phyloP scores from a whole-genome alignment of 805 yeast genomes.

The Saccharomycopsis selenospora region DNA sequence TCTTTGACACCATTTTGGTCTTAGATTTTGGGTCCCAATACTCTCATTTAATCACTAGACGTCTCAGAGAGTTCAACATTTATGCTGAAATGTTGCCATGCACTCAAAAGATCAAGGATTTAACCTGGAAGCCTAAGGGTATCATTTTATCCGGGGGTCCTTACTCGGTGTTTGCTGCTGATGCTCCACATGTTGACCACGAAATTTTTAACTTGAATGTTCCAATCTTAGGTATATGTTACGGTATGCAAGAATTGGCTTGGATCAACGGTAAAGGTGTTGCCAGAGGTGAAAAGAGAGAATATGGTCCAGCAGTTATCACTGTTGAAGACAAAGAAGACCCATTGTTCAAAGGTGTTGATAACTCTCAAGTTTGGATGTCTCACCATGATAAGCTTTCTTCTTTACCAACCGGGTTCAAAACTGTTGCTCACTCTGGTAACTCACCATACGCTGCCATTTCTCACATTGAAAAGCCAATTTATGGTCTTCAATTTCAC shows the following conservation, averaged over 20 bases:
- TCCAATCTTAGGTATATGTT: slow-evolving; percentile 95
- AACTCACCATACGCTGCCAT: slow-evolving; percentile 97
- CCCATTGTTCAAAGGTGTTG: slow-evolving; percentile 79
- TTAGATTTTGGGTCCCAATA: slow-evolving; percentile 98
- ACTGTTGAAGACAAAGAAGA: slow-evolving; percentile 60
- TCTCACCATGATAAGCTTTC: slow-evolving; percentile 96
- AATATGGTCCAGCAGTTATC: slow-evolving; percentile 93
- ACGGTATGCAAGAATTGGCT: slow-evolving; percentile 98
- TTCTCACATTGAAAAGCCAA: slow-evolving; percentile 61
- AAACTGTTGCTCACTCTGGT: slow-evolving; percentile 80
- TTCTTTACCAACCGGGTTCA: slow-evolving; percentile 83
- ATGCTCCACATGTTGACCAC: slow-evolving; percentile 96
- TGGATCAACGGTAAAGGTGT: slow-evolving; percentile 93
- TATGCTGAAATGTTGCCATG: slow-evolving; percentile 99
- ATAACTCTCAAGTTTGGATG: slow-evolving; percentile 98
- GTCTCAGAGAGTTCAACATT: slow-evolving; percentile 95
- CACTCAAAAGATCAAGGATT: slow-evolving; percentile 91
- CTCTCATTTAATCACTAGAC: slow-evolving; percentile 92
- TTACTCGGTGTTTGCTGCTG: slow-evolving; percentile 91
- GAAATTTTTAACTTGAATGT: slow-evolving; percentile 85
- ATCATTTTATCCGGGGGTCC: slow-evolving; percentile 96
- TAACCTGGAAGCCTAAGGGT: slow-evolving; percentile 94
- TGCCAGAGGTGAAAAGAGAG: slow-evolving; percentile 94
- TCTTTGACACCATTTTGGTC: slow-evolving; percentile 94
- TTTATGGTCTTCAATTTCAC: slow-evolving; percentile 97